These are phyloP conservation scores for Ambrosiella cleistominuta DNA, from an alignment of 2,329 filamentous ascomycete species.

Conservation along the genomic window DNA sequence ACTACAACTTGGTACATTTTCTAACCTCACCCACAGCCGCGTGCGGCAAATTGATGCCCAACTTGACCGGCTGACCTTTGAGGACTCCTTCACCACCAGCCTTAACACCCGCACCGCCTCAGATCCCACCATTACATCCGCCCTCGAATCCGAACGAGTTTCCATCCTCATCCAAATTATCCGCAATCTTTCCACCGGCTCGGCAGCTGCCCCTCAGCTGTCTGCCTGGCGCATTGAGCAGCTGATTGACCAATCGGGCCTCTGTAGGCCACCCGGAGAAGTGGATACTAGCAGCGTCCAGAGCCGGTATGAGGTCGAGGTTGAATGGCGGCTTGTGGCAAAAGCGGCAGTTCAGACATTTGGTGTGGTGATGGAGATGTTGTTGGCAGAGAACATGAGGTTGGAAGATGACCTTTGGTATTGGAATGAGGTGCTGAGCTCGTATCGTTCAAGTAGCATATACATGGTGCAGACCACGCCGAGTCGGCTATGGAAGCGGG, in stretches of 20 bases:
- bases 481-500: slow-evolving; percentile 53
- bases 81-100: slow-evolving; percentile 16
- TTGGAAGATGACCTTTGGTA: slow-evolving; percentile 83
- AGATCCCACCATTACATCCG: slow-evolving; percentile 22
- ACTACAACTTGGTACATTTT: background rate
- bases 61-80: slow-evolving; percentile 42
- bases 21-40: slow-evolving; percentile 27
- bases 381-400: slow-evolving; percentile 69
- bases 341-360: slow-evolving; percentile 89
- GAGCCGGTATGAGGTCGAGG: slow-evolving; percentile 49
- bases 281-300: slow-evolving; percentile 16
- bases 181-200: slow-evolving; percentile 52
- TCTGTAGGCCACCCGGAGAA: slow-evolving; percentile 25
- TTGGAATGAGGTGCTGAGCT: slow-evolving; percentile 78
- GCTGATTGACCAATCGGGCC: slow-evolving; percentile 43
- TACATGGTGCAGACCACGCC: slow-evolving; percentile 82
- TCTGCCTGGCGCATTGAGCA: slow-evolving; percentile 39
- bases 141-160: slow-evolving; percentile 35
- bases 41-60: slow-evolving; percentile 46
- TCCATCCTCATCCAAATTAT: slow-evolving; percentile 49
- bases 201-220: slow-evolving; percentile 46
- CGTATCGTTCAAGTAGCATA: slow-evolving; percentile 58
- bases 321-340: slow-evolving; percentile 79
- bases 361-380: slow-evolving; percentile 56
- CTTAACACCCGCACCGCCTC: slow-evolving; percentile 15